phyloP scores from a whole-genome alignment of 352 stramenopile genomes.

The Pelagophyceae sp. region DNA sequence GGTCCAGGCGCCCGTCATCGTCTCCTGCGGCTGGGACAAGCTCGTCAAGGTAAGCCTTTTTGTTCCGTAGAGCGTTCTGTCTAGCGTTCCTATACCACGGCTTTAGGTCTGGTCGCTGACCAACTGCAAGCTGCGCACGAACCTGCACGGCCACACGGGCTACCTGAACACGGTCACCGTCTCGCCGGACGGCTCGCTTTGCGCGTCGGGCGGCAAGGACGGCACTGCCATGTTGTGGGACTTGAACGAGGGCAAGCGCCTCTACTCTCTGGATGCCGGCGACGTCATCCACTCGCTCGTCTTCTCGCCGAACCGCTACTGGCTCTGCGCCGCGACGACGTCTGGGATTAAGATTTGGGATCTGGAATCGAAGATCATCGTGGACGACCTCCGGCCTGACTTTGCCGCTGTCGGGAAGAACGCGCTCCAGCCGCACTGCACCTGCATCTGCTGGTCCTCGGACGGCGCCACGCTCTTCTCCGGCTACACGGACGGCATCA shows the following conservation, averaged over 20 bases:
- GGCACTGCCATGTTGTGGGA: conserved; percentile 99
- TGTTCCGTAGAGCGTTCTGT: too few species aligned
- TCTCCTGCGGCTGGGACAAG: conserved; percentile 98
- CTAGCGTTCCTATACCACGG: too few species aligned
- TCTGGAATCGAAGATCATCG: conserved; percentile 96
- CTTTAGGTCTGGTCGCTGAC: conserved; percentile 94
- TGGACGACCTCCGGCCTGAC: conserved; percentile 90
- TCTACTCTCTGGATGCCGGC: conserved; percentile 96
- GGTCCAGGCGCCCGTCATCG: conserved; percentile 85
- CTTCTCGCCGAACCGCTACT: conserved; percentile 99
- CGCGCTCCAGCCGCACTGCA: conserved; percentile 84
- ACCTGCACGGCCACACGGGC: conserved; percentile 95
- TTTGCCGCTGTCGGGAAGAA: conserved; percentile 81
- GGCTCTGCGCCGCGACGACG: conserved; percentile 96
- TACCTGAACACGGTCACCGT: conserved; percentile 99
- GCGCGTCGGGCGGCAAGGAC: conserved; percentile 98
- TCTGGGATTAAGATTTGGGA: conserved; percentile 99
- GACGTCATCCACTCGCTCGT: conserved; percentile 94
- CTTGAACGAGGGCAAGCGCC: conserved; percentile 97
- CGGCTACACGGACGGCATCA: conserved; percentile 91
- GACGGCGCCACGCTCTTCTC: conserved; percentile 97
- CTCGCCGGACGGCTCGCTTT: conserved; percentile 97
- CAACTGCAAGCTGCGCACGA: conserved; percentile 98
- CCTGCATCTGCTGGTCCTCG: conserved; percentile 93
- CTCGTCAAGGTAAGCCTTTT: too few species aligned